phyloP scores from a whole-genome alignment of 2,329 filamentous ascomycete species.

The Stagonosporopsis cucurbitacearum region DNA sequence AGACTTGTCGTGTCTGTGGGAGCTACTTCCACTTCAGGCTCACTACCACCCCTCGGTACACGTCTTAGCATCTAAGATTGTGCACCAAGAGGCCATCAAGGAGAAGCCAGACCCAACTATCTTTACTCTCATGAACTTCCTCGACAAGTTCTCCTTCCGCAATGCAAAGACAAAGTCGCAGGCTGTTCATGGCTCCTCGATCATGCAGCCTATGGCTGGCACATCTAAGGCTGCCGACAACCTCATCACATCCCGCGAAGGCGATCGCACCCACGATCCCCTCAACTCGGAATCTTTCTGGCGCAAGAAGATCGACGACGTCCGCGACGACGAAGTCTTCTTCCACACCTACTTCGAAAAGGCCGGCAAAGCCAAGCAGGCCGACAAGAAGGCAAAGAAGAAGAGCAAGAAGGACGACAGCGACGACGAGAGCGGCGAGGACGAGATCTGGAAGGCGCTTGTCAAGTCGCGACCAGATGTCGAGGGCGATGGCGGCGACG shows the following conservation, averaged over 20 bases:
- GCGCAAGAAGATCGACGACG: constrained; percentile 85
- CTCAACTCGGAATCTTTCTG: constrained; percentile 92
- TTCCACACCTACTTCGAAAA: constrained; percentile 96
- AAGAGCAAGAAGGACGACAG: constrained; percentile 52
- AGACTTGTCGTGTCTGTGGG: constrained; percentile 93
- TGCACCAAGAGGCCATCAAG: constrained; percentile 73
- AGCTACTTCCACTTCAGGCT: constrained; percentile 76
- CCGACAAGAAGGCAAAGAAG: constrained; percentile 64
- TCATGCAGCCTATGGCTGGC: constrained; percentile 91
- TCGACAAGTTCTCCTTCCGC: constrained; percentile 98
- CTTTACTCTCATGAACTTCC: constrained; percentile 91
- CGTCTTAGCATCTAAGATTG: constrained; percentile 76
- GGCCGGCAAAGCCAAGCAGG: constrained; percentile 60
- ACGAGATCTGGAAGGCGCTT: constrained; percentile 91
- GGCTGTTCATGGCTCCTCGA: constrained; percentile 76
- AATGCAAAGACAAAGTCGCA: constrained; percentile 75
- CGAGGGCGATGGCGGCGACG: constrained; percentile 69
- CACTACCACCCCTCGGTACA: constrained; percentile 96
- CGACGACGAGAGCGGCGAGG: constrained; percentile 67
- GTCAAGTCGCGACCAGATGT: constrained; percentile 81
- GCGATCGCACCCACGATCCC: constrained; percentile 64
- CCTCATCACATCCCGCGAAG: constrained; percentile 66
- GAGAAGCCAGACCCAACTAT: constrained; percentile 89
- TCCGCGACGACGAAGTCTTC: constrained; percentile 92
- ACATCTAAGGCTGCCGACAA: constrained; percentile 65